A percentile compares a stretch with the other conserved stretches of the same genome.
phyloP scores from a whole-genome alignment of 208 protist species.

The Leishmania braziliensis region DNA sequence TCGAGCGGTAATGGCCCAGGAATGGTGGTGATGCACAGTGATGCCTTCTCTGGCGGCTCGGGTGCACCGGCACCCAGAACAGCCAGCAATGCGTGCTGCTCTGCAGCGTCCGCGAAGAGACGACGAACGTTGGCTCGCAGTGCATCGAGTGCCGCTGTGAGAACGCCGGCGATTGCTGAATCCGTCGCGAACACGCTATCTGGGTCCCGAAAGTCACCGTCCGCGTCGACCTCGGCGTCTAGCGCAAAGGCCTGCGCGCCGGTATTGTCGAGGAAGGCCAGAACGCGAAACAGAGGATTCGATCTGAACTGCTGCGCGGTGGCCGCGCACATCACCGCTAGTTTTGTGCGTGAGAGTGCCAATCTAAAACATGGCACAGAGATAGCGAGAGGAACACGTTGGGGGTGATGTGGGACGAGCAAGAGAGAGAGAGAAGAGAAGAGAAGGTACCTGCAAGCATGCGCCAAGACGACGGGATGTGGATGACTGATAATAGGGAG shows the following conservation, averaged over 20 bases:
- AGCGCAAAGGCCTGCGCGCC: slow-evolving; percentile 69
- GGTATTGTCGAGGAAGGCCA: slow-evolving; percentile 86
- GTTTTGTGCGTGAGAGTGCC: neutral
- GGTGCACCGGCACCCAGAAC: slow-evolving; percentile 36
- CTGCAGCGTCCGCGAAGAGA: slow-evolving; percentile 46
- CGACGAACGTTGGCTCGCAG: slow-evolving; percentile 53
- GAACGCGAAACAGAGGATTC: slow-evolving; percentile 74
- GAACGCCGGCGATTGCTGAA: slow-evolving; percentile 47
- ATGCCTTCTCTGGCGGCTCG: neutral
- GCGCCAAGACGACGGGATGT: neutral
- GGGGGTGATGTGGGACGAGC: neutral
- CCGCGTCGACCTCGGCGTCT: slow-evolving; percentile 19
- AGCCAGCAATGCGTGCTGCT: slow-evolving; percentile 42
- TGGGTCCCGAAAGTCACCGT: slow-evolving; percentile 50
- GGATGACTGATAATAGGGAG: neutral
- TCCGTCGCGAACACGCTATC: slow-evolving; percentile 37
- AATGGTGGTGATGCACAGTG: slow-evolving; percentile 6
- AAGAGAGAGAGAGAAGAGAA: neutral
- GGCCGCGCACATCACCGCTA: slow-evolving; percentile 2
- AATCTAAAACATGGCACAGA: neutral
- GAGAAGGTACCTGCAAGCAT: neutral
- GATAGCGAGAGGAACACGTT: neutral
- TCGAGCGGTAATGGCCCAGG: neutral
- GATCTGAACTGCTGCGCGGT: slow-evolving; percentile 40
- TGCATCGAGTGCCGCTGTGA: slow-evolving; percentile 44